Conservation (phyloP, 1,284 basidiomycete genomes). For the Tilletiopsis washingtonensis region DNA sequence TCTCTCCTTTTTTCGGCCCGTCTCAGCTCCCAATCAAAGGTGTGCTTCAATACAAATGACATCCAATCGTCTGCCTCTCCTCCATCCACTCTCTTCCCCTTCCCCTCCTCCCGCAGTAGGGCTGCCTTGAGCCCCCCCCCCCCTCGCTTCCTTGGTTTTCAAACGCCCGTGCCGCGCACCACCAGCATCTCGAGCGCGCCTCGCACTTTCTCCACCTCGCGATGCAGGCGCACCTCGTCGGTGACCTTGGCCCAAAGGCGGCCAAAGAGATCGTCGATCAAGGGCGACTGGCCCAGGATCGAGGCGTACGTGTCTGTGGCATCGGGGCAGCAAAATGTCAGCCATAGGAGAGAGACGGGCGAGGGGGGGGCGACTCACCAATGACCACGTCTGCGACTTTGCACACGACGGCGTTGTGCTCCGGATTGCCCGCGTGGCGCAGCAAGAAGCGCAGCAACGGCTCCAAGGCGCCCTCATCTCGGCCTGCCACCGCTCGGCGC, state of each 20-base stretch:
- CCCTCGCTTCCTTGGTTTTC: too few species aligned
- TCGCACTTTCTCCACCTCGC: conserved; percentile 70
- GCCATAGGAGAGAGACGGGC: background rate
- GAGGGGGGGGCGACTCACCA: conserved; percentile 54
- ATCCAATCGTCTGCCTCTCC: too few species aligned
- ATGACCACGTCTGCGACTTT: conserved; percentile 75
- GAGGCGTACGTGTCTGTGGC: conserved; percentile 85
- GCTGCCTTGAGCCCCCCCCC: too few species aligned
- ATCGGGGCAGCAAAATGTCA: background rate
- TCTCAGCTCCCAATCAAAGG: too few species aligned
- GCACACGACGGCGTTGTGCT: conserved; percentile 80
- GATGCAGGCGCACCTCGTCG: conserved; percentile 82
- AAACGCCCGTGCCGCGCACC: too few species aligned
- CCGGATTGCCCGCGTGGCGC: conserved; percentile 78
- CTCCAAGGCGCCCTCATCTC: conserved; percentile 89
- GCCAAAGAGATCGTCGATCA: conserved; percentile 76
- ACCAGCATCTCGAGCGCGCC: conserved; percentile 85
- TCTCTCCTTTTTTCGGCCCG: too few species aligned
- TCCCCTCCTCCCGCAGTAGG: too few species aligned
- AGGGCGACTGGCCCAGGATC: conserved; percentile 82
- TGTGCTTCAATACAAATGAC: too few species aligned
- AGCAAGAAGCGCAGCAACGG: conserved; percentile 77
- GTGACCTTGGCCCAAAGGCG: conserved; percentile 73
- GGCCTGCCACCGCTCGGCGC: conserved; percentile 71
- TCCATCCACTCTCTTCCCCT: too few species aligned